Conservation (phyloP, 1,139 yeast genomes). For the Hemisphaericaspora subhashii region DNA sequence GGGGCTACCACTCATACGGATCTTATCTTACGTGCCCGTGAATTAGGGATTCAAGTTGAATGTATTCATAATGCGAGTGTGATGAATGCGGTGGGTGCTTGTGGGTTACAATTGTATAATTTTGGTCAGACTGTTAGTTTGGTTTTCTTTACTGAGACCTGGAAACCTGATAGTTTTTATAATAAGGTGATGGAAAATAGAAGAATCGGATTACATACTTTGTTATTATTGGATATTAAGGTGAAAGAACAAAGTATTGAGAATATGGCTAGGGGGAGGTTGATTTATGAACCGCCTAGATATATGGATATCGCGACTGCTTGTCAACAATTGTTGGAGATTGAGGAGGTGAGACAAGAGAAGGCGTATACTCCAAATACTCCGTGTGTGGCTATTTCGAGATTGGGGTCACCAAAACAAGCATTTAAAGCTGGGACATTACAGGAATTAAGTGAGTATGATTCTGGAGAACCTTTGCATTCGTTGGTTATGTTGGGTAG, state of each 20-base stretch:
- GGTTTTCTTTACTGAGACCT: constrained; percentile 89
- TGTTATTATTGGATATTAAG: constrained; percentile 85
- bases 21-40: constrained; percentile 86
- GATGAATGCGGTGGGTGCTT: constrained; percentile 98
- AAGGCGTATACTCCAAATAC: constrained; percentile 80
- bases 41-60: constrained; percentile 72
- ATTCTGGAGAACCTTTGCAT: constrained; percentile 93
- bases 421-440: constrained; percentile 83
- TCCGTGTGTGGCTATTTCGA: constrained; percentile 90
- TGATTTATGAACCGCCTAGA: constrained; percentile 94
- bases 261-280: constrained; percentile 89
- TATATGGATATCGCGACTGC: constrained; percentile 93
- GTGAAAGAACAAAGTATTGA: constrained; percentile 96
- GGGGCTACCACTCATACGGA: constrained; percentile 99
- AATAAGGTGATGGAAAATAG: constrained; percentile 87
- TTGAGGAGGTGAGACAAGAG: constrained; percentile 74
- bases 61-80: constrained; percentile 94
- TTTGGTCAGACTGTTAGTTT: constrained; percentile 96
- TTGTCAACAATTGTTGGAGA: constrained; percentile 80
- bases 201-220: constrained; percentile 85
- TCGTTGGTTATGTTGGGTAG: constrained; percentile 88
- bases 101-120: constrained; percentile 91
- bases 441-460: constrained; percentile 70
- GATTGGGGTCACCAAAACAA: constrained; percentile 87
- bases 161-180: constrained; percentile 97